Conservation (phyloP, 164 flowering plant species). For the Sedum album region DNA sequence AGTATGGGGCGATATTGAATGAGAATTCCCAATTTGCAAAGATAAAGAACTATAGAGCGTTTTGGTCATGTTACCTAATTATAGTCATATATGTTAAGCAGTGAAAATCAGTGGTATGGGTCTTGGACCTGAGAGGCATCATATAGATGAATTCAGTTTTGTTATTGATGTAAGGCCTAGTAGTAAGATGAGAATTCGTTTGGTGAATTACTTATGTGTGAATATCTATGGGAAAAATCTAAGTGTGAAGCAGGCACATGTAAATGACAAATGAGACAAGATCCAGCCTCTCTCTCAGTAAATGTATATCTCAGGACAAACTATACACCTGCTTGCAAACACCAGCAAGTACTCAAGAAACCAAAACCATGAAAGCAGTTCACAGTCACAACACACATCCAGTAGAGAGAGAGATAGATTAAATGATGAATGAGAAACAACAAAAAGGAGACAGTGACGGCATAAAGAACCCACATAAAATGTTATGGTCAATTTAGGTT, state of each 20-base stretch:
- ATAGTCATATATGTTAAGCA: too few species aligned
- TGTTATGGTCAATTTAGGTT: constrained; percentile 3
- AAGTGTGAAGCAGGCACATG: not conserved
- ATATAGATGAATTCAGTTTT: too few species aligned
- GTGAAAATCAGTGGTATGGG: too few species aligned
- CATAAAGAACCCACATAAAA: not conserved
- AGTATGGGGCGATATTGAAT: too few species aligned
- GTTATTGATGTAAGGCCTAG: not conserved
- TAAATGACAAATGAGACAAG: not conserved
- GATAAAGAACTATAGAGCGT: too few species aligned
- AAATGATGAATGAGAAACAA: constrained; percentile 2
- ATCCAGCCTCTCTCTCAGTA: constrained; percentile 1
- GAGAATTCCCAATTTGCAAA: too few species aligned
- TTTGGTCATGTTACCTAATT: too few species aligned
- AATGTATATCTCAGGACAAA: constrained; percentile 1
- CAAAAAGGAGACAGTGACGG: not conserved
- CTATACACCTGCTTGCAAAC: not conserved
- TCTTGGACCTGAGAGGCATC: too few species aligned
- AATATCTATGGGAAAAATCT: not conserved
- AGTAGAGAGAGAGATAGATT: not conserved
- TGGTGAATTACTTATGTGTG: not conserved
- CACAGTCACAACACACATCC: not conserved
- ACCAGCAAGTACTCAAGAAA: constrained; percentile 2
- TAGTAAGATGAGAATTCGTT: not conserved
- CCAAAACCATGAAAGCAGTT: constrained; percentile 5